A percentile compares a stretch with the other conserved stretches of the same genome.
Evolutionary conservation across 1,139 yeast genomes (phyloP).

Genomic region (Pichia sp.): DNA sequence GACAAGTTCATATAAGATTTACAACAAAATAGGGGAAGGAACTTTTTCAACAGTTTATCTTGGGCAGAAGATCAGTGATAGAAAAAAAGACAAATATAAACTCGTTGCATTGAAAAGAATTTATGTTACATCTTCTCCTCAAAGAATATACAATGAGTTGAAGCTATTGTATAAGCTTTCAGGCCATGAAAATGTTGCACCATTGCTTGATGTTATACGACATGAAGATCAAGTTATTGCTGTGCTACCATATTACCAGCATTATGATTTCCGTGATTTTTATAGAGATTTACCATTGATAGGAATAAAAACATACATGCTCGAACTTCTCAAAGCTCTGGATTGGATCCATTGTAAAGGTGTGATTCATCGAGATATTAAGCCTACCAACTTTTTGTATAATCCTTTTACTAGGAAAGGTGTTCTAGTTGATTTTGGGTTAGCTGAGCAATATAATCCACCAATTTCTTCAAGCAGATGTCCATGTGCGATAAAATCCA

Average conservation of each 20-base stretch:
- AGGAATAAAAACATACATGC: constrained; percentile 76
- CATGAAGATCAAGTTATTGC: constrained; percentile 89
- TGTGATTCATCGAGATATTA: constrained; percentile 82
- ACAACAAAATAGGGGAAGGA: constrained; percentile 92
- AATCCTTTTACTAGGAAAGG: constrained; percentile 73
- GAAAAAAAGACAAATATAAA: constrained; percentile 15
- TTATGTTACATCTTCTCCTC: constrained; percentile 92
- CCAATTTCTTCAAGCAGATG: constrained; percentile 18
- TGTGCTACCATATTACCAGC: constrained; percentile 84
- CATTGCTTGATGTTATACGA: constrained; percentile 79
- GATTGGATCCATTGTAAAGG: constrained; percentile 68
- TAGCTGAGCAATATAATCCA: constrained; percentile 51
- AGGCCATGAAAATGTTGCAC: constrained; percentile 75
- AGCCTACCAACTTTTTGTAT: constrained; percentile 82
- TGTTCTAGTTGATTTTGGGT: constrained; percentile 85
- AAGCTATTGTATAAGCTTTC: constrained; percentile 61
- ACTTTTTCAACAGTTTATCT: constrained; percentile 81
- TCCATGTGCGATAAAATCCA: constrained; percentile 27
- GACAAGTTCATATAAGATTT: constrained; percentile 50
- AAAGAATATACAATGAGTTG: constrained; percentile 80
- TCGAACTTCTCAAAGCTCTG: constrained; percentile 69
- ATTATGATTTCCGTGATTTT: constrained; percentile 83
- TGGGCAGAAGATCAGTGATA: constrained; percentile 47
- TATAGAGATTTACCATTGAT: constrained; percentile 70
- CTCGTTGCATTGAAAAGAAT: constrained; percentile 89